phyloP scores from a whole-genome alignment of 345 rosid species.

The Hibiscus tridactylites region DNA sequence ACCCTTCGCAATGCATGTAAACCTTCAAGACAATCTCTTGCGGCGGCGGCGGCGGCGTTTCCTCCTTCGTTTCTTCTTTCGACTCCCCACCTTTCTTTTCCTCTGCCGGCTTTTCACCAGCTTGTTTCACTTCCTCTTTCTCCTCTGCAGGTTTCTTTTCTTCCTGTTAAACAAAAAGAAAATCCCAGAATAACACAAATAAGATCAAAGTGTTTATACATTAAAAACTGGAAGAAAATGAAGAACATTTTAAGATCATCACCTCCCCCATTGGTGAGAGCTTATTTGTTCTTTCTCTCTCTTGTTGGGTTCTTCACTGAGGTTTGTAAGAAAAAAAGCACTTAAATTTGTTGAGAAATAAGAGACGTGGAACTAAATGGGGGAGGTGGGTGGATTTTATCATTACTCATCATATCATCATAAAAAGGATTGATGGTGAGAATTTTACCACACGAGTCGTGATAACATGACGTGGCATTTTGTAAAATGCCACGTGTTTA shows the following conservation, averaged over 20 bases:
- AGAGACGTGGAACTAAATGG: not conserved
- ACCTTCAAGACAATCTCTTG: constrained; percentile 69
- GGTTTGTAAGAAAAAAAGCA: not conserved
- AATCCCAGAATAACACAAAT: not conserved
- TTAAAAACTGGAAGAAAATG: not conserved
- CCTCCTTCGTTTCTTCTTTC: constrained; percentile 29
- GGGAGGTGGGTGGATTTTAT: not conserved
- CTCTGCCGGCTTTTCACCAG: constrained; percentile 28
- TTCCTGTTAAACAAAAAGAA: constrained; percentile 27
- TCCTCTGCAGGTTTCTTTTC: constrained; percentile 39
- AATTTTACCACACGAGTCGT: not conserved
- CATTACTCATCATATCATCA: not conserved
- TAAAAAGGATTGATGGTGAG: not conserved
- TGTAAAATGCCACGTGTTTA: constrained; percentile 32
- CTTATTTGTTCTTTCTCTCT: not conserved
- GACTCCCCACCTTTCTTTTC: constrained; percentile 35
- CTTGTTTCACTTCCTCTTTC: constrained; percentile 35
- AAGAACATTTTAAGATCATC: not conserved
- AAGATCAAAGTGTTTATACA: not conserved
- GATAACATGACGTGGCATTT: not conserved
- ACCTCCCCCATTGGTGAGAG: constrained; percentile 58
- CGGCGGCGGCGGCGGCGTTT: constrained; percentile 32
- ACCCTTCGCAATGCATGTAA: constrained; percentile 98
- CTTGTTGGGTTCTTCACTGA: not conserved
- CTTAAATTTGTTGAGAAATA: not conserved